Evolutionary conservation across 2,329 filamentous ascomycete species (phyloP).

Genomic region (Neonectria ditissima): DNA sequence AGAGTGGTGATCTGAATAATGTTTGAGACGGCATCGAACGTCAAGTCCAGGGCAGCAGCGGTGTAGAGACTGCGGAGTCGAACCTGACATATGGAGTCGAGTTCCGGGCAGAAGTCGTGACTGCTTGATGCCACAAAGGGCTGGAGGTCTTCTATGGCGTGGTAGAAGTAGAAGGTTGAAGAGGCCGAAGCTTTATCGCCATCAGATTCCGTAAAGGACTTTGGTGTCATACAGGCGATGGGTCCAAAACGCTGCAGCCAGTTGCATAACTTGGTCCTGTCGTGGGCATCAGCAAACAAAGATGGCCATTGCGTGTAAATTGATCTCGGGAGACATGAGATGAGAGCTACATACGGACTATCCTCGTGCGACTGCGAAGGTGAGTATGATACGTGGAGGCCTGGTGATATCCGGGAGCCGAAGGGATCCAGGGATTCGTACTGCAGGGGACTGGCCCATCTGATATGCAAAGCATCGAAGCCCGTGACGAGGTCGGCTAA

Average conservation of each 20-base stretch:
- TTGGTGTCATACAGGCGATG: slow-evolving; percentile 62
- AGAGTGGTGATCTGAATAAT: slow-evolving; percentile 73
- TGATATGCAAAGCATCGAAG: slow-evolving; percentile 79
- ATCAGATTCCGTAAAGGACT: slow-evolving; percentile 69
- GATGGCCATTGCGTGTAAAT: neutral
- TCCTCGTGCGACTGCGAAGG: slow-evolving; percentile 52
- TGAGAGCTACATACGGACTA: slow-evolving; percentile 39
- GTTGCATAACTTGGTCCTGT: slow-evolving; percentile 66
- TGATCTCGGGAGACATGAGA: neutral
- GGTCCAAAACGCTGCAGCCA: slow-evolving; percentile 69
- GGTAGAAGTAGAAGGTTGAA: slow-evolving; percentile 76
- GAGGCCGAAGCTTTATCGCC: slow-evolving; percentile 51
- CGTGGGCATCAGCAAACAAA: slow-evolving; percentile 8
- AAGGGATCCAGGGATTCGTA: slow-evolving; percentile 77
- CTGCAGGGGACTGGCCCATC: slow-evolving; percentile 74
- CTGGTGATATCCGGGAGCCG: slow-evolving; percentile 79
- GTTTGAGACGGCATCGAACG: slow-evolving; percentile 77
- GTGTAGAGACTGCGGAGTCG: slow-evolving; percentile 57
- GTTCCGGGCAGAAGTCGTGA: slow-evolving; percentile 62
- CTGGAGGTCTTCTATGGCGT: slow-evolving; percentile 68
- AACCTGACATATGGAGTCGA: slow-evolving; percentile 62
- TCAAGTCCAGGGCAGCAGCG: slow-evolving; percentile 79
- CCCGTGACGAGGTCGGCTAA: slow-evolving; percentile 71
- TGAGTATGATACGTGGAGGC: slow-evolving; percentile 84
- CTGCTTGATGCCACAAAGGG: slow-evolving; percentile 66